Percentiles rank a stretch among this genome's conserved stretches.
Evolutionary conservation across 2,329 filamentous ascomycete species (phyloP).

Genomic region (Clonostachys rosea): DNA sequence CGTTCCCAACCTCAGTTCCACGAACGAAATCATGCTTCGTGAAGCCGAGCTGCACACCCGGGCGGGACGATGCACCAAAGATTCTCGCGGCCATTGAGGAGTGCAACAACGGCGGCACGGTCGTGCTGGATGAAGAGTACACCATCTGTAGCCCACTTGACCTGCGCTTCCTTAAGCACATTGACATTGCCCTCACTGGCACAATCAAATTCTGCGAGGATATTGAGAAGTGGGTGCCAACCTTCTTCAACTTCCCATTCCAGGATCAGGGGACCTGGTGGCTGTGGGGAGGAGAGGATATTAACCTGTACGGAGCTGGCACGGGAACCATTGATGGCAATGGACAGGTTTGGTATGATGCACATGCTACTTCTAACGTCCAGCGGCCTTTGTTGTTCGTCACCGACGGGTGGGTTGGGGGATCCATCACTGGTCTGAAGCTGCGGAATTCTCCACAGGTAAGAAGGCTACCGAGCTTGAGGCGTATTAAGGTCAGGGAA

Average conservation of each 20-base stretch:
- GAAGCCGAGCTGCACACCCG: conserved; percentile 6
- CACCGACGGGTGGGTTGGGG: conserved; percentile 50
- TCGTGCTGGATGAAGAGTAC: conserved; percentile 55
- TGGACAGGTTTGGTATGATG: conserved; percentile 61
- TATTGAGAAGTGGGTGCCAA: conserved; percentile 63
- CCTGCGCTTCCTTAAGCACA: conserved; percentile 56
- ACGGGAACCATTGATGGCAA: conserved; percentile 50
- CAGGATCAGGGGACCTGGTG: conserved; percentile 52
- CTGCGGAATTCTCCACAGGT: conserved; percentile 49
- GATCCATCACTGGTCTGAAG: conserved; percentile 53
- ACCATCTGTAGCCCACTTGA: conserved; percentile 61
- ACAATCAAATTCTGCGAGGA: conserved; percentile 60
- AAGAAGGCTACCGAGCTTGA: neutral
- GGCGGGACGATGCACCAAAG: neutral
- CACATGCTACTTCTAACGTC: conserved; percentile 49
- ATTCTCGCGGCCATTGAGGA: neutral
- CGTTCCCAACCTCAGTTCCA: conserved; percentile 9
- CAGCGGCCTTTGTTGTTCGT: conserved; percentile 55
- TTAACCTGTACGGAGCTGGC: conserved; percentile 61
- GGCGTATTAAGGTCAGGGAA: too few species aligned
- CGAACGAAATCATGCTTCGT: conserved; percentile 15
- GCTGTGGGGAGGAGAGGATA: conserved; percentile 21
- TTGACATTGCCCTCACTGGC: conserved; percentile 55
- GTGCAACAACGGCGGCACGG: conserved; percentile 60
- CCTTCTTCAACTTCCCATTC: conserved; percentile 59